Conservation (phyloP, 2,329 filamentous ascomycete genomes). For the Lasiodiplodia citricola region DNA sequence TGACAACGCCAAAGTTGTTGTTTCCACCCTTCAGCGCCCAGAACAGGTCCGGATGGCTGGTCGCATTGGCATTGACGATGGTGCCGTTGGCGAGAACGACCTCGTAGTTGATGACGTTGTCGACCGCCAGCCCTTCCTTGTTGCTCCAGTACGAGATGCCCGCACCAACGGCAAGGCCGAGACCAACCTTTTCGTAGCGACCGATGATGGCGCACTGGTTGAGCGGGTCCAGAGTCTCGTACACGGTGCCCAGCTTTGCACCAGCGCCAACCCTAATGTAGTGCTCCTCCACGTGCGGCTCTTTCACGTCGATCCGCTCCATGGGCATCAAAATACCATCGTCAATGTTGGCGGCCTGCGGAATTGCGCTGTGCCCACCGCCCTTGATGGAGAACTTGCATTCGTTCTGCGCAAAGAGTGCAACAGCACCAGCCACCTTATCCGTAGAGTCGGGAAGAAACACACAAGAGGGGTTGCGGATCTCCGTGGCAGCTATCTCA, state of each 20-base stretch:
- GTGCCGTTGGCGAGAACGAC: conserved; percentile 35
- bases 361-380: conserved; percentile 50
- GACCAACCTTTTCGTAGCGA: conserved; percentile 29
- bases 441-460: not conserved
- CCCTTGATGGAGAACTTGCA: conserved; percentile 49
- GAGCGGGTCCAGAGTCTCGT: conserved; percentile 33
- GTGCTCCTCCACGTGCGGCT: conserved; percentile 35
- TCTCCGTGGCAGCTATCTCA: not conserved
- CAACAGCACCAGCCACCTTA: not conserved
- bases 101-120: conserved; percentile 46
- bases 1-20: conserved; percentile 40
- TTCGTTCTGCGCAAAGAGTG: conserved; percentile 28
- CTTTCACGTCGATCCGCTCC: conserved; percentile 34
- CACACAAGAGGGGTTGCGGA: not conserved
- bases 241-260: conserved; percentile 39
- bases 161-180: conserved; percentile 27
- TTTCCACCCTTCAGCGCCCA: conserved; percentile 45
- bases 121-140: conserved; percentile 37
- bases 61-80: conserved; percentile 36
- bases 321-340: conserved; percentile 52
- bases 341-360: conserved; percentile 48
- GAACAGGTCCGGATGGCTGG: conserved; percentile 39
- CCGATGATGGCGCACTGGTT: conserved; percentile 35
- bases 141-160: conserved; percentile 14
- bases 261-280: conserved; percentile 37